These are phyloP conservation scores for Tuber aestivum DNA, from an alignment of 495 filamentous ascomycete genomes.

Conservation along the genomic window DNA sequence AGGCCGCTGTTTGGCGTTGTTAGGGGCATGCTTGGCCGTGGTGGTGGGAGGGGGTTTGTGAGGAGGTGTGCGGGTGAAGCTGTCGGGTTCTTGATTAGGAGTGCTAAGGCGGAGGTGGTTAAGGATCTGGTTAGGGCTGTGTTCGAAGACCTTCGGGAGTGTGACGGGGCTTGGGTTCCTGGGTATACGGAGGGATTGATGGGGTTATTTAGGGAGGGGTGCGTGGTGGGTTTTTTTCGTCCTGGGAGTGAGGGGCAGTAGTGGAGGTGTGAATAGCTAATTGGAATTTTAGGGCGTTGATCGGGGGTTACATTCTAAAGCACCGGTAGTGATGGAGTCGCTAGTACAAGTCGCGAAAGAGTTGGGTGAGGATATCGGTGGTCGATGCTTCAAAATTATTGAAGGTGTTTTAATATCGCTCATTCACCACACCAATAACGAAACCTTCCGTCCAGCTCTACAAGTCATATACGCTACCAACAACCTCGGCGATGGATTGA, in stretches of 20 bases:
- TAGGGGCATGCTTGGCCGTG: slow-evolving; percentile 77
- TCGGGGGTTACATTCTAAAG: slow-evolving; percentile 71
- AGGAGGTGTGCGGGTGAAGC: slow-evolving; percentile 89
- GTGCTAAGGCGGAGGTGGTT: slow-evolving; percentile 72
- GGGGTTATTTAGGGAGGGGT: slow-evolving; percentile 78
- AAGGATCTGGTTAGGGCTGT: slow-evolving; percentile 62
- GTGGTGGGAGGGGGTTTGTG: slow-evolving; percentile 73
- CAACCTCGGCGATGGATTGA: slow-evolving; percentile 48
- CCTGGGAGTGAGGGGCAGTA: neutral
- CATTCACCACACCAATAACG: slow-evolving; percentile 71
- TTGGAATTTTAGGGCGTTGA: slow-evolving; percentile 68
- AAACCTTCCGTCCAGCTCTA: slow-evolving; percentile 60
- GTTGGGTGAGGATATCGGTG: slow-evolving; percentile 1
- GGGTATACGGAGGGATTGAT: slow-evolving; percentile 82
- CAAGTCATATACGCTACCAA: slow-evolving; percentile 49
- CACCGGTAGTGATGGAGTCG: slow-evolving; percentile 38
- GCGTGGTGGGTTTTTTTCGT: slow-evolving; percentile 26
- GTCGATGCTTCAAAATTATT: slow-evolving; percentile 56
- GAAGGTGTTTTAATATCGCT: slow-evolving; percentile 68
- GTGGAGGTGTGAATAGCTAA: neutral
- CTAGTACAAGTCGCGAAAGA: neutral
- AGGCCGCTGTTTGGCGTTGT: slow-evolving; percentile 75
- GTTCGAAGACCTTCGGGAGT: slow-evolving; percentile 57
- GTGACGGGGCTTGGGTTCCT: slow-evolving; percentile 47
- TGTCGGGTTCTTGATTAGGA: slow-evolving; percentile 85